Base-by-base conservation (phyloP, 1,284 basidiomycete genomes). In the Xanthoconium separans region DNA sequence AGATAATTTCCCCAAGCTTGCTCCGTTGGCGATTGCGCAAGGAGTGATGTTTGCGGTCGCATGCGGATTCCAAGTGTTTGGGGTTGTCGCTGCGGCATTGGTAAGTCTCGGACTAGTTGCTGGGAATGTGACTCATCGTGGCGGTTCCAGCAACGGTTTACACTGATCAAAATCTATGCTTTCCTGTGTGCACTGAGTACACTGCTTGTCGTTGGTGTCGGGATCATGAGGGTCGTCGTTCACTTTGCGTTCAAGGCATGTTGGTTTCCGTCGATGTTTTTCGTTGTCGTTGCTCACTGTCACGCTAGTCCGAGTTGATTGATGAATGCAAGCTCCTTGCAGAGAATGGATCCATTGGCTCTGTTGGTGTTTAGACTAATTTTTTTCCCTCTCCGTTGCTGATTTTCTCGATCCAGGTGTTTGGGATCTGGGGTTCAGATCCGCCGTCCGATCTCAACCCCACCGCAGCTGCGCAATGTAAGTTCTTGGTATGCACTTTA, bases 171-270 rank as follows among this genome's bases (percentile, higher is more conserved):
- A 49, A 60, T 82, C 4, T 87, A 87, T 61, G 76, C 83, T 0
- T 74, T 80, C 47, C 61, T 83, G 20, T 81, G 82, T 3, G 71
- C 79, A 7, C 59, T 81, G 6, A 79, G 79, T 8, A 71, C 81
- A 20, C 61, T 85, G 34, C 61, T 85, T 0, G 75, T 86, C 24
- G 61, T 80, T 11, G 85, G 70, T 0, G 73, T 79, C 1, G 82
- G 80, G 7, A 70, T 90, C 50, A 62, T 89, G 49, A 73, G 79
- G 16, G 73, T 84, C 9, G 69, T 90, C 8, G 70, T 81, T 1
- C 90, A 92, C 64, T 91, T 89, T 68, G 71, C 75, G 2, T 76
- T 80, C 65, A 89, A 92, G 80, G 84, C 79, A 55, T n/a, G 58
- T 58, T 0, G 27, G 33, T 22, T 4, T 1, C 12, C 6, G 2